Evolutionary conservation across 352 stramenopile genomes (phyloP).

Genomic region (Pythium biforme): DNA sequence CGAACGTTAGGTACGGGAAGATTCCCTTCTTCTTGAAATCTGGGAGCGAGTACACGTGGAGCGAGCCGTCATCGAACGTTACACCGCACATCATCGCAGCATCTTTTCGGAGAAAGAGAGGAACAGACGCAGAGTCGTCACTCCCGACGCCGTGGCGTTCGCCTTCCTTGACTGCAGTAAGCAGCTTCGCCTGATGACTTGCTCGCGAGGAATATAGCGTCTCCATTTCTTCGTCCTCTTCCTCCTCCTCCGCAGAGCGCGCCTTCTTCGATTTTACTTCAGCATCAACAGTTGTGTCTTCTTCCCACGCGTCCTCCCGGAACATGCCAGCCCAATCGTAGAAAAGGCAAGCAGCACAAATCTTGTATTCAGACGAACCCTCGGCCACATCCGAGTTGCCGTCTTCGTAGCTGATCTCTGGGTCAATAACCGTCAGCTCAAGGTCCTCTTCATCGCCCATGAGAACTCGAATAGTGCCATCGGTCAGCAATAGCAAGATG

Average conservation of each 20-base stretch:
- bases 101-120: constrained; percentile 47
- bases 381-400: constrained; percentile 24
- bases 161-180: constrained; percentile 24
- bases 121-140: constrained; percentile 51
- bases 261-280: constrained; percentile 25
- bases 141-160: constrained; percentile 23
- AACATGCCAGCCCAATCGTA: constrained; percentile 87
- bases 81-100: constrained; percentile 80
- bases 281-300: constrained; percentile 42
- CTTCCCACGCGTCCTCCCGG: constrained; percentile 52
- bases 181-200: constrained; percentile 34
- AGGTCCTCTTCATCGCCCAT: constrained; percentile 83
- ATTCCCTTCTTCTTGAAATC: constrained; percentile 81
- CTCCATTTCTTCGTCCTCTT: constrained; percentile 77
- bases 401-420: constrained; percentile 59
- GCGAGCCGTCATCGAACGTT: constrained; percentile 77
- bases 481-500: constrained; percentile 76
- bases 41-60: constrained; percentile 80
- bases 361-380: constrained; percentile 27
- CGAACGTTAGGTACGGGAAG: constrained; percentile 83
- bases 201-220: constrained; percentile 57
- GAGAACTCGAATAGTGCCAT: constrained; percentile 75
- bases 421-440: constrained; percentile 79
- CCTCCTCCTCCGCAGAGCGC: constrained; percentile 22
- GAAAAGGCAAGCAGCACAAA: constrained; percentile 77